Conservation (phyloP, 2,329 filamentous ascomycete species). For the Aureobasidium lini region DNA sequence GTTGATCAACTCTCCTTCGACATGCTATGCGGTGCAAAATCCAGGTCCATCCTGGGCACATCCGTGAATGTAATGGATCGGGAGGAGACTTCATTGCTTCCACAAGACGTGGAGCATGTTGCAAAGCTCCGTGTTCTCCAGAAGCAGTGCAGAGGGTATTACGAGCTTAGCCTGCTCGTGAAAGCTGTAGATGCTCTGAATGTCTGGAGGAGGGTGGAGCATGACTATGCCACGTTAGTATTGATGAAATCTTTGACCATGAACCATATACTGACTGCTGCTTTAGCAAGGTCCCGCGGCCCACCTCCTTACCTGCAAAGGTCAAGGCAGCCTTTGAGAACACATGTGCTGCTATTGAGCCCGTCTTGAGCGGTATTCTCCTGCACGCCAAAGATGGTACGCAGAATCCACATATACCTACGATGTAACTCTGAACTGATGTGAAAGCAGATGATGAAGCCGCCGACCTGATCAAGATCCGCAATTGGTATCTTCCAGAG, state of each 20-base stretch:
- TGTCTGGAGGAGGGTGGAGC: slow-evolving; percentile 37
- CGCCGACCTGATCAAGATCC: slow-evolving; percentile 56
- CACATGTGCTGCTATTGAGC: slow-evolving; percentile 32
- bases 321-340: slow-evolving; percentile 33
- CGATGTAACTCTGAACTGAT: background rate
- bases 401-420: background rate
- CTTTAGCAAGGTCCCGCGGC: slow-evolving; percentile 15
- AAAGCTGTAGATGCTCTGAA: slow-evolving; percentile 35
- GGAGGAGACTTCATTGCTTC: slow-evolving; percentile 17
- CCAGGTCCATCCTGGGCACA: slow-evolving; percentile 33
- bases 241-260: too few relatives aligned
- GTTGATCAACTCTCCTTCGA: slow-evolving; percentile 44
- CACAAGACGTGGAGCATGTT: slow-evolving; percentile 17
- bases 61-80: slow-evolving; percentile 30
- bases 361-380: slow-evolving; percentile 29
- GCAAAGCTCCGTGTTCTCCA: slow-evolving; percentile 20
- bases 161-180: slow-evolving; percentile 37
- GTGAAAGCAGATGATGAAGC: slow-evolving; percentile 39
- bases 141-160: slow-evolving; percentile 30
- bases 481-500: slow-evolving; percentile 77
- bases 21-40: slow-evolving; percentile 35
- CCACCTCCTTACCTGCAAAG: slow-evolving; percentile 19
- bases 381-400: slow-evolving; percentile 22
- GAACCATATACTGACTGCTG: background rate
- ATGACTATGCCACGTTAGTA: slow-evolving; percentile 26